Conservation (phyloP, 2,329 filamentous ascomycete genomes). For the Hymenoscyphus linearis region DNA sequence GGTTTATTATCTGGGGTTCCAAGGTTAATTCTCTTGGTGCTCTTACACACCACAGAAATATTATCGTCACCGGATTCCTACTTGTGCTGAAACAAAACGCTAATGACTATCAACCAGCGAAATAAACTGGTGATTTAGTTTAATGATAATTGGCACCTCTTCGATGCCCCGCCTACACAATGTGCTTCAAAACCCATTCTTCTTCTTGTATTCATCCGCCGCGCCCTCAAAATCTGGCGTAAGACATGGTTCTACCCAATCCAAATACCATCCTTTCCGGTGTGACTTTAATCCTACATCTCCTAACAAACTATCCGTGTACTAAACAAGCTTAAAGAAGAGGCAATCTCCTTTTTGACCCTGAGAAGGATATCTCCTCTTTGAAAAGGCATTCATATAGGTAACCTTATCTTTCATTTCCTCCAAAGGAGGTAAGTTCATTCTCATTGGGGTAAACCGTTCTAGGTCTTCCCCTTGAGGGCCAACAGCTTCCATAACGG, state of each 20-base stretch:
- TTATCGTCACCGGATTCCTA: no score
- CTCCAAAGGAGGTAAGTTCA: neutral
- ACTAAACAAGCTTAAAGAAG: neutral
- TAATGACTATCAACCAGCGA: no score
- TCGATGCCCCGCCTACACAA: neutral
- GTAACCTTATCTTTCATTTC: neutral
- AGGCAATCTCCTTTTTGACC: neutral
- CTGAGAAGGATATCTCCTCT: neutral
- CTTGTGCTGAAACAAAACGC: no score
- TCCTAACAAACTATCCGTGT: neutral
- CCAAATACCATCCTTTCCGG: neutral
- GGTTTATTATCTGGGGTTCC: no score
- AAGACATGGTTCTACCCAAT: neutral
- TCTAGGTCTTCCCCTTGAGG: no score
- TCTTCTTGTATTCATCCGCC: neutral
- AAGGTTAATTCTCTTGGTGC: no score
- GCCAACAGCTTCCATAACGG: no score
- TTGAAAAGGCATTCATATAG: constrained; percentile 6
- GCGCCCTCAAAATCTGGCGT: neutral
- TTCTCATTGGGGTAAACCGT: neutral
- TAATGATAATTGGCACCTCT: neutral
- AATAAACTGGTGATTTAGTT: neutral
- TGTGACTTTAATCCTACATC: neutral
- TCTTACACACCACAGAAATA: no score
- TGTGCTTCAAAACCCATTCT: neutral